Evolutionary conservation across 2,329 filamentous ascomycete genomes (phyloP).

Genomic region (Arachnomyces sp.): DNA sequence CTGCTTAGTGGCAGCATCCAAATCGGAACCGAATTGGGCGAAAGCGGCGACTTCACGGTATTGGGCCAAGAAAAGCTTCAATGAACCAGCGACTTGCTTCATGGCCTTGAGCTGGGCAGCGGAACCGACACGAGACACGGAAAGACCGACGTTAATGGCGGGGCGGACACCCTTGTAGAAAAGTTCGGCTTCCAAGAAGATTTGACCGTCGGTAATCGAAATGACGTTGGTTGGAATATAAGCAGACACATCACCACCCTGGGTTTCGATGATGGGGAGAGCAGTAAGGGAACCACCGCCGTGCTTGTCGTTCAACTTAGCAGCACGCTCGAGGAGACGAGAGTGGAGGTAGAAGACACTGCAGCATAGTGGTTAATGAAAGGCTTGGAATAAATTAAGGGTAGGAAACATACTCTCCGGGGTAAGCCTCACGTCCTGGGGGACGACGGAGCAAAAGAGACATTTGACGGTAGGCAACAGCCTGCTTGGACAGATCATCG

Average conservation of each 20-base stretch:
- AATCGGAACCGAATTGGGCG: slow-evolving; percentile 99
- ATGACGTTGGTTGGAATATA: slow-evolving; percentile 99
- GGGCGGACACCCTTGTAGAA: slow-evolving; percentile 99
- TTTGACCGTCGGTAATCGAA: slow-evolving; percentile 99
- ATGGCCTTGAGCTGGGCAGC: slow-evolving; percentile 99
- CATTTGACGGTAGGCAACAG: slow-evolving; percentile 98
- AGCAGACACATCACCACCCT: slow-evolving; percentile 99
- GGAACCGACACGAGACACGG: slow-evolving; percentile 98
- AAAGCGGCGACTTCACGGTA: slow-evolving; percentile 99
- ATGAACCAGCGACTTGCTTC: slow-evolving; percentile 99
- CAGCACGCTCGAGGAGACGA: slow-evolving; percentile 96
- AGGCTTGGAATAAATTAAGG: slow-evolving; percentile 4
- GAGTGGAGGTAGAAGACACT: slow-evolving; percentile 97
- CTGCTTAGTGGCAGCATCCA: slow-evolving; percentile 98
- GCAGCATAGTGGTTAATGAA: slow-evolving; percentile 17
- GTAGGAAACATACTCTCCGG: slow-evolving; percentile 61
- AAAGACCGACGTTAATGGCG: slow-evolving; percentile 99
- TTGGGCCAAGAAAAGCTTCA: slow-evolving; percentile 99
- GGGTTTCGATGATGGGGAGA: slow-evolving; percentile 96
- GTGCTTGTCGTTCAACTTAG: slow-evolving; percentile 96
- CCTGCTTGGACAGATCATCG: slow-evolving; percentile 97
- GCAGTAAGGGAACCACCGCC: slow-evolving; percentile 96
- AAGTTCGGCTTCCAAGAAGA: slow-evolving; percentile 97
- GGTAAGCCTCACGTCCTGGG: slow-evolving; percentile 98
- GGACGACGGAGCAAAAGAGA: slow-evolving; percentile 95